phyloP scores from a whole-genome alignment of 2,329 filamentous ascomycete genomes.

The Graphium sp. region DNA sequence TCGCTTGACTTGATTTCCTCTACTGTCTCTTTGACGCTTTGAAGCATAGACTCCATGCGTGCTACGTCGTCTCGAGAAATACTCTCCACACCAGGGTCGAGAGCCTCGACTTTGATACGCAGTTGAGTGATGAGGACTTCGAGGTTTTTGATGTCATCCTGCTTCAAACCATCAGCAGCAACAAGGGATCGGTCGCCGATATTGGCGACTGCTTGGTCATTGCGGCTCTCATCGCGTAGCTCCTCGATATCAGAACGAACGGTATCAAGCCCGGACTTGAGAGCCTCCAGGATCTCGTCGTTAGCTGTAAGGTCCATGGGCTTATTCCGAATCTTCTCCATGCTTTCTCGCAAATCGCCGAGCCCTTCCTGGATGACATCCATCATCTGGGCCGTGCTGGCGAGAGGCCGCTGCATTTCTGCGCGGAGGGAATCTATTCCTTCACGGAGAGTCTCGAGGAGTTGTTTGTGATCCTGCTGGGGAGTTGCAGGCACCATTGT shows the following conservation, averaged over 20 bases:
- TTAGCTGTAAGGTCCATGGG: conserved; percentile 69
- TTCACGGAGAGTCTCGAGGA: conserved; percentile 52
- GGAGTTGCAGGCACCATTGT: conserved; percentile 45
- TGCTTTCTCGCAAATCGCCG: conserved; percentile 55
- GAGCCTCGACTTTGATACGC: conserved; percentile 60
- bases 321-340: conserved; percentile 65
- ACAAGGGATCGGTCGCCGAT: conserved; percentile 27
- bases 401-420: conserved; percentile 51
- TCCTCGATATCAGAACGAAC: conserved; percentile 65
- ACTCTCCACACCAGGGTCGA: conserved; percentile 13
- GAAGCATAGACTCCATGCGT: conserved; percentile 34
- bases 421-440: conserved; percentile 60
- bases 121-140: conserved; percentile 72
- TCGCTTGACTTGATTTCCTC: conserved; percentile 23
- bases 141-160: conserved; percentile 69
- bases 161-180: conserved; percentile 33
- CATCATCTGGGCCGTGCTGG: conserved; percentile 72
- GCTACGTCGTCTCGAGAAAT: conserved; percentile 35
- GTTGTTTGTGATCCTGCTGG: conserved; percentile 29
- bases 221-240: conserved; percentile 42
- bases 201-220: conserved; percentile 31
- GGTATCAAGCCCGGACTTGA: conserved; percentile 65
- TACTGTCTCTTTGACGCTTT: conserved; percentile 28
- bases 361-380: conserved; percentile 83
- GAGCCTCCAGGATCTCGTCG: conserved; percentile 75